Conservation (phyloP, 805 yeast genomes). For the Pichia kluyveri region DNA sequence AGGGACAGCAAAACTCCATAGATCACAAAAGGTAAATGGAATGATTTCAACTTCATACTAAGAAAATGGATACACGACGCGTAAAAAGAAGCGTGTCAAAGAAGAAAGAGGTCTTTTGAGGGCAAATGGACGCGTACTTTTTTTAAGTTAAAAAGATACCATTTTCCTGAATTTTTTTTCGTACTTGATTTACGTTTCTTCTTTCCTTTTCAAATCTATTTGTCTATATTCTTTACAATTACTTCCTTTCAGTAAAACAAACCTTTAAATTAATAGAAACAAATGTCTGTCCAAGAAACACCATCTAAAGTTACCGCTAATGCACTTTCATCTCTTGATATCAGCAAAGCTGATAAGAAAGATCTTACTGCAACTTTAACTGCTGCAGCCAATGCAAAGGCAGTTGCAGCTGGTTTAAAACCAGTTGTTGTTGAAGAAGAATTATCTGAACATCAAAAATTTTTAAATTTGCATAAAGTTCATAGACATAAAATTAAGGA, state of each 20-base stretch:
- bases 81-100: not conserved
- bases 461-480: constrained; percentile 51
- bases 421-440: constrained; percentile 14
- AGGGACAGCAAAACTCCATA: too few species aligned
- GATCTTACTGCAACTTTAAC: constrained; percentile 33
- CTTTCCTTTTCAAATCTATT: not conserved
- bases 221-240: too few species aligned
- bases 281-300: constrained; percentile 54
- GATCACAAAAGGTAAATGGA: not conserved
- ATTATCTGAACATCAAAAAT: constrained; percentile 39
- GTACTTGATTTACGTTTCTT: not conserved
- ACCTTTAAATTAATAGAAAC: not conserved
- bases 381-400: constrained; percentile 32
- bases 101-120: not conserved
- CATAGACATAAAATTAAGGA: constrained; percentile 70
- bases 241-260: too few species aligned
- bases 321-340: constrained; percentile 44
- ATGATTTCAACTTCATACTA: too few species aligned
- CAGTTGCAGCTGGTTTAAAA: constrained; percentile 14
- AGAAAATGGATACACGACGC: not conserved
- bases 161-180: not conserved
- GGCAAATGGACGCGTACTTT: not conserved
- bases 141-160: not conserved
- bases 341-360: constrained; percentile 31
- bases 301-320: constrained; percentile 59